phyloP scores from a whole-genome alignment of 768 basidiomycete species.

The Kwoniella heveanensis region DNA sequence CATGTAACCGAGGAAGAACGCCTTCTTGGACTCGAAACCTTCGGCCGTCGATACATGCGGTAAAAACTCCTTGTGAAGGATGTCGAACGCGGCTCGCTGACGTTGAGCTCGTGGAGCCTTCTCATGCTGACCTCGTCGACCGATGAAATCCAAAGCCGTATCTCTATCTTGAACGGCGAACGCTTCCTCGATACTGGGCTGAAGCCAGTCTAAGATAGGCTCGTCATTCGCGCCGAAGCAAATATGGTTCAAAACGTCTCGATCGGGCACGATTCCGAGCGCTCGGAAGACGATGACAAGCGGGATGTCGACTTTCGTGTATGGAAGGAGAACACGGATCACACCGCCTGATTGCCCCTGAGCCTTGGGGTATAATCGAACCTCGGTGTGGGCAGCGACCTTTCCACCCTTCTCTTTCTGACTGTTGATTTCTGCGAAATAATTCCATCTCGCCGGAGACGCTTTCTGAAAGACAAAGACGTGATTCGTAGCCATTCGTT shows the following conservation, averaged over 20 bases:
- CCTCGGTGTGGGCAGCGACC: conserved; percentile 95
- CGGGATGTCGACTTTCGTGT: conserved; percentile 97
- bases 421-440: conserved; percentile 90
- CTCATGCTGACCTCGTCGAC: conserved; percentile 73
- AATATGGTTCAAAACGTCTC: conserved; percentile 96
- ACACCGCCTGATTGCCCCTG: conserved; percentile 73
- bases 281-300: conserved; percentile 99
- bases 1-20: conserved; percentile 99
- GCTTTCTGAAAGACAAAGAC: conserved; percentile 99
- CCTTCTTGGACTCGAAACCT: conserved; percentile 96
- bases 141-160: conserved; percentile 85
- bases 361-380: conserved; percentile 91
- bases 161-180: conserved; percentile 96
- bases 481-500: conserved; percentile 98
- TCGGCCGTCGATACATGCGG: conserved; percentile 96
- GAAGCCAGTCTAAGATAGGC: conserved; percentile 96
- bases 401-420: conserved; percentile 98
- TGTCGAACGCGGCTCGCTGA: conserved; percentile 88
- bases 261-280: conserved; percentile 93
- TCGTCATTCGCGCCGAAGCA: conserved; percentile 96
- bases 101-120: conserved; percentile 35
- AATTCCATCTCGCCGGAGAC: conserved; percentile 81
- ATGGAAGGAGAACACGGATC: conserved; percentile 95
- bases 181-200: conserved; percentile 97
- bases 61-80: conserved; percentile 96